phyloP scores from a whole-genome alignment of 31 red algal species.

The Endocladia muricata region DNA sequence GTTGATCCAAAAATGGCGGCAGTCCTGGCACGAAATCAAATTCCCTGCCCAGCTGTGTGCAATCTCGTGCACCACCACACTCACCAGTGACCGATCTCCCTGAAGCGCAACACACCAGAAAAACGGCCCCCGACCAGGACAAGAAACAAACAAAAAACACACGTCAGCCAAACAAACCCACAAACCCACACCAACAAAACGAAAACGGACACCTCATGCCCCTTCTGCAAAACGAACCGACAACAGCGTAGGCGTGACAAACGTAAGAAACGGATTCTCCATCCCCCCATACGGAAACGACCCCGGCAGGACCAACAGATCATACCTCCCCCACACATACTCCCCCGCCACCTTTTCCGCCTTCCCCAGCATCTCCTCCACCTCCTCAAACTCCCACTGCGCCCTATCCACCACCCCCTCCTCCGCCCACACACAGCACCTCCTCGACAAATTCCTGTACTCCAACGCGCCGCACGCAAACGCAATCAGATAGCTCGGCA shows the following conservation, averaged over 20 bases:
- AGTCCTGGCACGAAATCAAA: slow-evolving; percentile 61
- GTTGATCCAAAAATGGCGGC: slow-evolving; percentile 85
- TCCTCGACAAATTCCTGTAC: slow-evolving; percentile 35
- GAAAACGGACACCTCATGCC: too few relatives aligned
- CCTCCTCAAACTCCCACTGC: slow-evolving; percentile 68
- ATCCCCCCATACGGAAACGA: slow-evolving; percentile 90
- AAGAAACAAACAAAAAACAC: too few relatives aligned
- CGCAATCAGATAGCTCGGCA: slow-evolving; percentile 75
- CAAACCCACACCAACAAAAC: too few relatives aligned
- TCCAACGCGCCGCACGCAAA: slow-evolving; percentile 71
- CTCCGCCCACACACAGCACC: slow-evolving; percentile 61
- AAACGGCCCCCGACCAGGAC: too few relatives aligned
- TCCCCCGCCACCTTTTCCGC: slow-evolving; percentile 71
- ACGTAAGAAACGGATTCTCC: slow-evolving; percentile 92
- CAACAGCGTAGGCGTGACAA: slow-evolving; percentile 86
- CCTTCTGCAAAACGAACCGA: slow-evolving; percentile 9
- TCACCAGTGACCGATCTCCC: slow-evolving; percentile 86
- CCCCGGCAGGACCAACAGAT: slow-evolving; percentile 68
- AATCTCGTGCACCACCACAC: slow-evolving; percentile 85
- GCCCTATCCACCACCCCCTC: slow-evolving; percentile 46
- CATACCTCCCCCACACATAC: slow-evolving; percentile 84
- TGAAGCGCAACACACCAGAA: neutral
- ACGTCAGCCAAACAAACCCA: too few relatives aligned
- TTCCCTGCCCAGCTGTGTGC: slow-evolving; percentile 88
- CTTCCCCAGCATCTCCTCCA: slow-evolving; percentile 49